These are phyloP conservation scores for Exidia glandulosa DNA, from an alignment of 768 basidiomycete species.

Conservation along the genomic window DNA sequence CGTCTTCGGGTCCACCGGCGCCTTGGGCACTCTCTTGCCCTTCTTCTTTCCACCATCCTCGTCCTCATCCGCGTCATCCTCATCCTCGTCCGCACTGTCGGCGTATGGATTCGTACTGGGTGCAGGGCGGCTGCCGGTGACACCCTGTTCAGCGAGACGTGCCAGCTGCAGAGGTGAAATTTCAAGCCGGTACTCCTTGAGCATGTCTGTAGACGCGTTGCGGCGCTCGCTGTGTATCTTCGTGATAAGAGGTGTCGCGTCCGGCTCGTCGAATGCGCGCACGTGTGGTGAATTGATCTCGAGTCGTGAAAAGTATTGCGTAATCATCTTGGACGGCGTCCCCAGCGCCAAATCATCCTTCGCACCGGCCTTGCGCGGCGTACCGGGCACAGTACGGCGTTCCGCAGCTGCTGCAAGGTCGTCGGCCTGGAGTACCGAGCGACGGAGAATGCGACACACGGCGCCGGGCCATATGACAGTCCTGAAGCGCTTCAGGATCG, in stretches of 20 bases:
- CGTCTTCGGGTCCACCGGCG: conserved; percentile 40
- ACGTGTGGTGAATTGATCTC: conserved; percentile 17
- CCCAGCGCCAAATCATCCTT: conserved; percentile 20
- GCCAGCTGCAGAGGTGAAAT: conserved; percentile 60
- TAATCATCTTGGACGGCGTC: conserved; percentile 41
- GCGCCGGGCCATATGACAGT: conserved; percentile 73
- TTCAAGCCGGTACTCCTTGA: conserved; percentile 73
- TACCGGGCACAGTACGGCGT: conserved; percentile 17
- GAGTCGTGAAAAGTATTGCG: conserved; percentile 43
- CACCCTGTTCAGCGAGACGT: conserved; percentile 49
- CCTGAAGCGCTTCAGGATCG: conserved; percentile 75
- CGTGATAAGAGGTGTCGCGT: conserved; percentile 38
- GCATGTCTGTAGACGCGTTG: conserved; percentile 59
- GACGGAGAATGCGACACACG: conserved; percentile 59
- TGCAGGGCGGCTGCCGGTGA: conserved; percentile 46
- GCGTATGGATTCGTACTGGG: conserved; percentile 28
- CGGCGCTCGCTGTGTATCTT: conserved; percentile 55
- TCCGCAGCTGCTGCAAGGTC: conserved; percentile 2
- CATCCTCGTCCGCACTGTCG: conserved; percentile 43
- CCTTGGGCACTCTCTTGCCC: conserved; percentile 26
- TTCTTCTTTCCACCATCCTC: conserved; percentile 11
- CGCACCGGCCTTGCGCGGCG: conserved; percentile 29
- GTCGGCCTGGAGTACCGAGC: conserved; percentile 44
- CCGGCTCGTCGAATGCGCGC: conserved; percentile 21
- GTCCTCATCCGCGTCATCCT: conserved; percentile 32